A percentile compares a stretch with the other conserved stretches of the same genome.
Conservation (phyloP, 1,284 basidiomycete genomes). For the Leccinum griseonigrum region DNA sequence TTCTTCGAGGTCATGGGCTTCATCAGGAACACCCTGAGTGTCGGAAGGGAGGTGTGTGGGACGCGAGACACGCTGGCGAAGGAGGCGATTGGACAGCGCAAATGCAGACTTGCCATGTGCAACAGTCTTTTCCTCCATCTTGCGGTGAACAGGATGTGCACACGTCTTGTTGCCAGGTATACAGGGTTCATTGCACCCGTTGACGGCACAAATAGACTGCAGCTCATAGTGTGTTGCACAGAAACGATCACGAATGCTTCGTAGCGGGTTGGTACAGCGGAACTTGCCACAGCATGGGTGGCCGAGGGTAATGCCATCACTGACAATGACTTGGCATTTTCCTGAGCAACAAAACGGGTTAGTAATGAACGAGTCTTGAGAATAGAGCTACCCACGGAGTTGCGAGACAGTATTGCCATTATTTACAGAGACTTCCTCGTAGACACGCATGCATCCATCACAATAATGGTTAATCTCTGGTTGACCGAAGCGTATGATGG, state of each 20-base stretch:
- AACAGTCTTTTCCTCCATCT: too few species aligned
- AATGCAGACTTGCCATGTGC: too few species aligned
- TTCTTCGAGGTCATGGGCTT: too few species aligned
- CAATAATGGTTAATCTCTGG: neutral
- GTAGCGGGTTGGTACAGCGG: constrained; percentile 21
- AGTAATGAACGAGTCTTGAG: neutral
- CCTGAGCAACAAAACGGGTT: too few species aligned
- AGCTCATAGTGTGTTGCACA: constrained; percentile 11
- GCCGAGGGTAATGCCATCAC: neutral
- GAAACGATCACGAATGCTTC: constrained; percentile 18
- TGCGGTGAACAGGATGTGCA: neutral
- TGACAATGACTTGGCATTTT: neutral
- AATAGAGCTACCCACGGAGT: neutral
- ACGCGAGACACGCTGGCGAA: too few species aligned
- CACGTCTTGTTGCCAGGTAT: neutral
- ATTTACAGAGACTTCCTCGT: too few species aligned
- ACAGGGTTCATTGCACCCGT: neutral
- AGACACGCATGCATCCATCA: neutral
- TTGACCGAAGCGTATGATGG: neutral
- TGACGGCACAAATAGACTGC: neutral
- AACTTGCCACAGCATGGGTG: constrained; percentile 3
- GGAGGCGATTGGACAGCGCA: too few species aligned
- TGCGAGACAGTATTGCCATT: too few species aligned
- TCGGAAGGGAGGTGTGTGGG: too few species aligned
- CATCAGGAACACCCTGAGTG: too few species aligned